phyloP scores from a whole-genome alignment of 768 basidiomycete species.

The Rhodotorula diobovata region DNA sequence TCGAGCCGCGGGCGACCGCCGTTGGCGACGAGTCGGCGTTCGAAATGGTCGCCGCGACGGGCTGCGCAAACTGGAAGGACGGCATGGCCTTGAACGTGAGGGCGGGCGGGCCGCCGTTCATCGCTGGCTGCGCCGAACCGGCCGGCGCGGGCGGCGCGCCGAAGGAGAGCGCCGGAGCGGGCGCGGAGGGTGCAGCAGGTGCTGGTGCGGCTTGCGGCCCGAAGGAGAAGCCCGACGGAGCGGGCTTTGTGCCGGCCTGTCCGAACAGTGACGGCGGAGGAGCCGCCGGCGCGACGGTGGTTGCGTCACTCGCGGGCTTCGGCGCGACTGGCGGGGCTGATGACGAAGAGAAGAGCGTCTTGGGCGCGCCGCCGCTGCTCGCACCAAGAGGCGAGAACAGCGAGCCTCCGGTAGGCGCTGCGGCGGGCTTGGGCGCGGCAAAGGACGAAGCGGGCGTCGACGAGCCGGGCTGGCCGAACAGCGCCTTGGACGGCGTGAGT shows the following conservation, averaged over 20 bases:
- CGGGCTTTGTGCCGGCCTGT: no score
- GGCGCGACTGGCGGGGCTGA: background rate
- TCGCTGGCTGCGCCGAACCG: background rate
- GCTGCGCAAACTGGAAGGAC: constrained; percentile 1
- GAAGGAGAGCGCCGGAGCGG: background rate
- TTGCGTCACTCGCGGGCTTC: no score
- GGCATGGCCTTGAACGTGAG: constrained; percentile 15
- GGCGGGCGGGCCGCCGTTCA: background rate
- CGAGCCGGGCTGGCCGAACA: background rate
- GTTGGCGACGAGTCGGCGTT: background rate
- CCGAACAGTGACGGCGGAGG: background rate
- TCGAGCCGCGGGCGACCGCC: constrained; percentile 10
- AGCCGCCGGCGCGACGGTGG: background rate
- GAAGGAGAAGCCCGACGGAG: background rate
- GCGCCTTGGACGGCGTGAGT: background rate
- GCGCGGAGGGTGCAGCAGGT: background rate
- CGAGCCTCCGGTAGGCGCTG: no score
- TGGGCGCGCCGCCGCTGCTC: no score
- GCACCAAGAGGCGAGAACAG: no score
- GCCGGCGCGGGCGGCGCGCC: no score
- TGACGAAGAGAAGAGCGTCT: no score
- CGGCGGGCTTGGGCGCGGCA: background rate
- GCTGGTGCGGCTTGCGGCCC: no score
- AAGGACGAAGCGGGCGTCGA: background rate
- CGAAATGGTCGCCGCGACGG: background rate